Base-by-base conservation (phyloP, 257 asterid genomes). In the Schizonepeta tenuifolia region DNA sequence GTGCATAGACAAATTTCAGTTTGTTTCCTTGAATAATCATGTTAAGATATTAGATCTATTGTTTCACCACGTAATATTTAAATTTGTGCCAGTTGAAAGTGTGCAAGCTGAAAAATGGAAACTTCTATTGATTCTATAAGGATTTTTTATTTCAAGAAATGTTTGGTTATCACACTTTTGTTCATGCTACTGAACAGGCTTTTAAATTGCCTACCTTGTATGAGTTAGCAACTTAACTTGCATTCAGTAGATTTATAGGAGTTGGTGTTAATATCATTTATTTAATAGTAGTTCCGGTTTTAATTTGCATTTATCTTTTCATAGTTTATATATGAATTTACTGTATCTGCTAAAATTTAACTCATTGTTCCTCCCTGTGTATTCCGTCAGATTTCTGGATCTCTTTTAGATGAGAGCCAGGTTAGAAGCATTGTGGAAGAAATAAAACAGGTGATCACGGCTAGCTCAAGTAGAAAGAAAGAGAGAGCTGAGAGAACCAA, bases 381-480 rank as follows among this genome's bases (percentile, higher is more conserved):
- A 50, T 76, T 65, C 36, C 49, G 73, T 71, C 88, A 95, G 99
- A 82, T 95, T 68, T 88, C 95, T 63, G 99, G 99, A 67, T 73
- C 81, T 18, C 92, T 92, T 80, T 83, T 95, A 67, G 96, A 92
- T 80, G 99, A 95, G 87, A 82, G 64, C 38, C 99, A 92, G 83
- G 99, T 95, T 43, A 87, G 87, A 81, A 92, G 96, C 82, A 82
- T 95, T 43, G 99, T 92, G 77, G 99, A 88, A 53, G 99, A 95
- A 82, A 80, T 95, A 56, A 95, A 95, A 77, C 92, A 71, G 80
- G 99, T 88, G 63, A 87, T 92, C 57, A 90, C 97, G 2, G 98
- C 98, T 69, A 92, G 97, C 87, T 92, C 98, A 40, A 87, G 95
- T 79, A 89, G 99, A 77, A 92, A 84, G 78, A 71, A 79, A 22